Conservation (phyloP, 495 filamentous ascomycete species). For the Hyaloscypha hepaticicola region DNA sequence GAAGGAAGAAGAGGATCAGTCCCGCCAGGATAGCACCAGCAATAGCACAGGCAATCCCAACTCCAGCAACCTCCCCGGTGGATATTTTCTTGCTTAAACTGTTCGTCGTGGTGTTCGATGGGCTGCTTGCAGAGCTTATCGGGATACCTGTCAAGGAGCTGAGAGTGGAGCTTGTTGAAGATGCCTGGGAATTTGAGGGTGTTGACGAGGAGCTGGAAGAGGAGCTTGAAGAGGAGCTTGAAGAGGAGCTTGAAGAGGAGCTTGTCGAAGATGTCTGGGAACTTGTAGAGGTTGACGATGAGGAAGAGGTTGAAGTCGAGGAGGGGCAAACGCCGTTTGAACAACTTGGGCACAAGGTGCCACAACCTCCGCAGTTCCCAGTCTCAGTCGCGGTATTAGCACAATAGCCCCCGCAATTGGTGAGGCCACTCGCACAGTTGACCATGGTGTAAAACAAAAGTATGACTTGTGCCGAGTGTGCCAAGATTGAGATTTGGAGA, state of each 20-base stretch:
- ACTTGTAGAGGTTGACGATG: neutral
- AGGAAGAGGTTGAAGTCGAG: conserved; percentile 7
- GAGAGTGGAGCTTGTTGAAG: neutral
- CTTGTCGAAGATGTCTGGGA: neutral
- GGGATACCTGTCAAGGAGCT: neutral
- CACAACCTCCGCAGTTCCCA: too few relatives aligned
- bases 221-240: neutral
- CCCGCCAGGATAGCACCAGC: conserved; percentile 29
- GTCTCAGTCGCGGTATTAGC: too few relatives aligned
- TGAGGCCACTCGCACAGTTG: too few relatives aligned
- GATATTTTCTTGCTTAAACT: conserved; percentile 3
- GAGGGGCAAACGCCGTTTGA: neutral
- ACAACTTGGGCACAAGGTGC: conserved; percentile 6
- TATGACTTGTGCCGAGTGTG: too few relatives aligned
- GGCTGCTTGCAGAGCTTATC: neutral
- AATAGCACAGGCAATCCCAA: conserved; percentile 30
- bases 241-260: neutral
- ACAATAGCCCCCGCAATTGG: too few relatives aligned
- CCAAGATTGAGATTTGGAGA: too few relatives aligned
- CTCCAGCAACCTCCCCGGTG: conserved; percentile 27
- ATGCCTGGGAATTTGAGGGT: neutral
- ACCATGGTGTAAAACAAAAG: too few relatives aligned
- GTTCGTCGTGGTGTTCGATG: too few relatives aligned
- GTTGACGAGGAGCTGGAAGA: neutral
- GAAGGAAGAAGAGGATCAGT: conserved; percentile 22